Evolutionary conservation across 1,284 basidiomycete species (phyloP), one percentile per base, ranked within the genome.

Genomic region (Microbotryum intermedium): DNA sequence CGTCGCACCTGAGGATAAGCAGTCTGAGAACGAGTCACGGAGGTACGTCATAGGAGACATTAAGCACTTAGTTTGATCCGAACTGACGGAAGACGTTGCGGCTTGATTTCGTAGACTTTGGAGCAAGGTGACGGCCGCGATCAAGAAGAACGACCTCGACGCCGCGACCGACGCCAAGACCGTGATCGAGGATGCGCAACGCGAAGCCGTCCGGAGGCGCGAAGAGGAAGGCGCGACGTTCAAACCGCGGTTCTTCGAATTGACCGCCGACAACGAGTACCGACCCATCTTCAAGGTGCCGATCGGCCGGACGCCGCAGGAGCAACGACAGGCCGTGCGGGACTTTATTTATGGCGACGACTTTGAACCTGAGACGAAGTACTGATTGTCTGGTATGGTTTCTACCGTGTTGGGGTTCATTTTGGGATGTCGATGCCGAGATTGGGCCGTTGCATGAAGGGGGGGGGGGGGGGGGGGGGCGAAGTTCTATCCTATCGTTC

Each of bases 101-200:
- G 69, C 1, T 28, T 16, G 16, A 4, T 62, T 54, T 9, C 42
- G 60, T 66, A 87, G 88, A 67, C 76, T 97, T 54, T 98, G 94
- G 94, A 73, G 79, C 45, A 82, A 85, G 58, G 79, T 98, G 47
- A 98, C 94, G 20, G 79, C 82, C 26, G 95, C 93, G 21, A 97
- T 98, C 76, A 77, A 82, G 55, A 78, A 79, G 49, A 89, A 87
- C 72, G 90, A 99, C 74, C 92, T 97, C 86, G 90, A 92, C 70
- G 86, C 84, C 26, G 95, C 95, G 13, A 97, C 93, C 10, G 83
- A 84, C 46, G 88, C 88, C 51, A 99, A 99, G 79, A 83, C 84
- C 0, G 30, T 0, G 81, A 90, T 99, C 2, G 94, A 99, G 77
- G 92, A 97, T 70, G 84, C 84, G 30, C 94, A 98, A 75, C 81